phyloP scores from a whole-genome alignment of 139 green algal genomes.

The Closterium sp. region DNA sequence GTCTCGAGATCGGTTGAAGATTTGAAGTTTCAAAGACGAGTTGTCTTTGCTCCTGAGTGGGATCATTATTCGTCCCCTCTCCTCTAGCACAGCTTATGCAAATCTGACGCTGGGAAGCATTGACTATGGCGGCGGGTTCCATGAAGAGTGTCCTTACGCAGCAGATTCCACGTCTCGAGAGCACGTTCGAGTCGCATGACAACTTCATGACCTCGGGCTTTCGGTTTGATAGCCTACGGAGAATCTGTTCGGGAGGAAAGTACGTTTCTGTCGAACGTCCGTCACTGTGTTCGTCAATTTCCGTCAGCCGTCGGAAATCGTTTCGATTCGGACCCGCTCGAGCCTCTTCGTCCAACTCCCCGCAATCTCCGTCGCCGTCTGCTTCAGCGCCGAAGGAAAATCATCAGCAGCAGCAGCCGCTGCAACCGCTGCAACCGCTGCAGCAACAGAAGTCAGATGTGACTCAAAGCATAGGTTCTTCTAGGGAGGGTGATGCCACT shows the following conservation, averaged over 20 bases:
- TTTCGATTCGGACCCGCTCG: neutral
- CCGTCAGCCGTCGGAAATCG: neutral
- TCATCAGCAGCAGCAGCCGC: neutral
- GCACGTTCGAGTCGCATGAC: neutral
- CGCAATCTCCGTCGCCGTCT: neutral
- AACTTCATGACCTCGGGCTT: neutral
- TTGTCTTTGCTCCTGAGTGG: neutral
- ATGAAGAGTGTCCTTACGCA: neutral
- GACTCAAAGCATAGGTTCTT: too few species aligned
- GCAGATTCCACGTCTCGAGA: neutral
- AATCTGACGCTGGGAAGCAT: neutral
- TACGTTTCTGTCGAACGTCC: neutral
- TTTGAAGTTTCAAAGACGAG: too few species aligned
- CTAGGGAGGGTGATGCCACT: neutral
- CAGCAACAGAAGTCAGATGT: neutral
- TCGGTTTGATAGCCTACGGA: neutral
- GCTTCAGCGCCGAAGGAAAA: neutral
- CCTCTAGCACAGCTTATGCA: neutral
- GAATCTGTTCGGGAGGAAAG: neutral
- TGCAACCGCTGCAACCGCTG: neutral
- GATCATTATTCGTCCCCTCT: neutral
- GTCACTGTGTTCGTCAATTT: neutral
- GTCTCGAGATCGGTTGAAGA: too few species aligned
- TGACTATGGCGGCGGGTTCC: neutral
- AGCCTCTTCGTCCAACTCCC: neutral